Percentiles rank a stretch among this genome's conserved stretches.
phyloP scores from a whole-genome alignment of 495 filamentous ascomycete species.

The Bathelium albidoporum region DNA sequence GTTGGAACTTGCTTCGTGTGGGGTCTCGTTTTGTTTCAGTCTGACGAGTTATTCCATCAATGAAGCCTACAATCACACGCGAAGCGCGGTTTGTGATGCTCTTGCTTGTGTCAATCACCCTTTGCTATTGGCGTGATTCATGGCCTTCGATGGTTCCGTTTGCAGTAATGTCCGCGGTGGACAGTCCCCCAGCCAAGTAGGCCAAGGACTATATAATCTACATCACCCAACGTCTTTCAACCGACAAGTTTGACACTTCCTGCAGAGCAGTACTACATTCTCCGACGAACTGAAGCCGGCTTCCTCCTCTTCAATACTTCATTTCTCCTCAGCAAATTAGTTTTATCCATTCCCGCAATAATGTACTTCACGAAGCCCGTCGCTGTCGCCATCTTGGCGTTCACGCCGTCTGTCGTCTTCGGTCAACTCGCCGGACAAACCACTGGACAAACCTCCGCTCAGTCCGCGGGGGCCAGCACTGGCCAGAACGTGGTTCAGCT shows the following conservation, averaged over 20 bases:
- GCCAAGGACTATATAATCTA: neutral
- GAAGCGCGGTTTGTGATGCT: constrained; percentile 6
- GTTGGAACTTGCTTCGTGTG: constrained; percentile 1
- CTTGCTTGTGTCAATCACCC: constrained; percentile 1
- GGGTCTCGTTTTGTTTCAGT: constrained; percentile 3
- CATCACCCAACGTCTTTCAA: constrained; percentile 4
- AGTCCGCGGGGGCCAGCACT: no score
- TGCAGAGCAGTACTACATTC: constrained; percentile 6
- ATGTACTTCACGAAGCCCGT: constrained; percentile 3
- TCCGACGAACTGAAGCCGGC: constrained; percentile 2
- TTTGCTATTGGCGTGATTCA: neutral
- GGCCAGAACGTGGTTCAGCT: neutral
- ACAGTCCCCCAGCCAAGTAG: neutral
- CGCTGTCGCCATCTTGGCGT: constrained; percentile 1
- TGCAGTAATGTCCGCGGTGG: neutral
- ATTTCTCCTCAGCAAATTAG: constrained; percentile 5
- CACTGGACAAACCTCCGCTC: neutral
- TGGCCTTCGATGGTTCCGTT: constrained; percentile 1
- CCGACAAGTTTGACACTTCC: constrained; percentile 5
- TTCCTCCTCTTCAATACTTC: neutral
- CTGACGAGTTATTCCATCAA: neutral
- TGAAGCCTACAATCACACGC: constrained; percentile 3
- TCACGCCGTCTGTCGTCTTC: neutral
- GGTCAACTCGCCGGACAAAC: neutral
- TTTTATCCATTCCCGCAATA: neutral